phyloP scores from a whole-genome alignment of 2,329 filamentous ascomycete genomes.

The Colletotrichum orbiculare region DNA sequence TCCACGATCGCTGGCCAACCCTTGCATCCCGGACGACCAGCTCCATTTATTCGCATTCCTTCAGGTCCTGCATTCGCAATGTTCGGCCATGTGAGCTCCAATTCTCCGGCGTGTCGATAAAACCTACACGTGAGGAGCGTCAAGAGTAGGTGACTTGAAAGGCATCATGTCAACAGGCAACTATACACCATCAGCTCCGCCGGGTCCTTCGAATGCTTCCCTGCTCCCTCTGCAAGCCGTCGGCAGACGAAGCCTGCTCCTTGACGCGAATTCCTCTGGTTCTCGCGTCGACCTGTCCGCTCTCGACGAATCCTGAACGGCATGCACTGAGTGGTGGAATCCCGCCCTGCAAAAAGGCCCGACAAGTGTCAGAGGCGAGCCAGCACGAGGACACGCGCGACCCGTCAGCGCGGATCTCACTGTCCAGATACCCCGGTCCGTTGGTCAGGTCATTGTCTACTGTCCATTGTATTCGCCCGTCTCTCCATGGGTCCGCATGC shows the following conservation, averaged over 20 bases:
- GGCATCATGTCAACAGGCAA: neutral
- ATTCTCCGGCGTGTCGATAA: too few species aligned
- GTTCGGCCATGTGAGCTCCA: too few species aligned
- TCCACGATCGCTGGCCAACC: slow-evolving; percentile 9
- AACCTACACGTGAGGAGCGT: too few species aligned
- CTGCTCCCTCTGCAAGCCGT: slow-evolving; percentile 16
- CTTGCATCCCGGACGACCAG: neutral
- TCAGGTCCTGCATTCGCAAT: too few species aligned
- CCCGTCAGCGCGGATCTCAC: slow-evolving; percentile 22
- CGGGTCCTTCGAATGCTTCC: slow-evolving; percentile 1
- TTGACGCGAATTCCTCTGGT: neutral
- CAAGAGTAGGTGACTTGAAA: too few species aligned
- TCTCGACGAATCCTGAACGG: neutral
- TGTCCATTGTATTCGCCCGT: neutral
- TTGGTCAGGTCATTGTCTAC: slow-evolving; percentile 10
- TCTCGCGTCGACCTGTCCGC: neutral
- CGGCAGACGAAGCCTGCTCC: slow-evolving; percentile 16
- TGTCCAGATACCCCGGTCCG: slow-evolving; percentile 8
- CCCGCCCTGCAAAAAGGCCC: slow-evolving; percentile 5
- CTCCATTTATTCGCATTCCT: neutral
- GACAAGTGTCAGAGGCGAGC: neutral
- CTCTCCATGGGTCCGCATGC: neutral
- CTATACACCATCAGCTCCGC: neutral
- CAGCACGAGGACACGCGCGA: slow-evolving; percentile 16
- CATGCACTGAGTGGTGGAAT: slow-evolving; percentile 17